phyloP scores from a whole-genome alignment of 164 flowering plant genomes.

The Tetrastigma voinierianum region DNA sequence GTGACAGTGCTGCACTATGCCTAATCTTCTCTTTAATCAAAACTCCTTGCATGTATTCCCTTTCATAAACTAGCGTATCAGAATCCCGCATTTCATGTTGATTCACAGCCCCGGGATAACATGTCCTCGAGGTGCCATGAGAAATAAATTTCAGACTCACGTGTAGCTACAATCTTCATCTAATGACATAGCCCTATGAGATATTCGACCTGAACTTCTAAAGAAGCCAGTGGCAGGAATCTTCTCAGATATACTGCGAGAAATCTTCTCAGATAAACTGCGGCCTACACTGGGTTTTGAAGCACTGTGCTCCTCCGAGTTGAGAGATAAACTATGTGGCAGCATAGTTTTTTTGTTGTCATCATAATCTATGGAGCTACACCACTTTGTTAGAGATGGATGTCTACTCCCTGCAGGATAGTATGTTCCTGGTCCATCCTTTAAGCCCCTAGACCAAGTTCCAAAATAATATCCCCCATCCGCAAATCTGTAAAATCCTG shows the following conservation, averaged over 20 bases:
- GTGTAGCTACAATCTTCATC: slow-evolving; percentile 28
- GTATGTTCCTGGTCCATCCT: slow-evolving; percentile 87
- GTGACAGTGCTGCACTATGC: slow-evolving; percentile 23
- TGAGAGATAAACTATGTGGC: slow-evolving; percentile 32
- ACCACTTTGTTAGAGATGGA: slow-evolving; percentile 41
- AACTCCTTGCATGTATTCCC: slow-evolving; percentile 95
- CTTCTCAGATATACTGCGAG: slow-evolving; percentile 57
- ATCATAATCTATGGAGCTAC: slow-evolving; percentile 27
- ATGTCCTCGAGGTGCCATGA: slow-evolving; percentile 29
- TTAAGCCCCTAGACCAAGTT: slow-evolving; percentile 76
- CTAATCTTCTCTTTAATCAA: slow-evolving; percentile 54
- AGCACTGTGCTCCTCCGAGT: slow-evolving; percentile 27
- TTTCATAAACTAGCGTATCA: slow-evolving; percentile 49
- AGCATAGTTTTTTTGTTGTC: slow-evolving; percentile 17
- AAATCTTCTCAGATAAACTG: slow-evolving; percentile 49
- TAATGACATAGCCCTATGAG: slow-evolving; percentile 35
- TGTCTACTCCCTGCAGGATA: slow-evolving; percentile 74
- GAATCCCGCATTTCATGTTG: slow-evolving; percentile 32
- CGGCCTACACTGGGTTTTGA: slow-evolving; percentile 38
- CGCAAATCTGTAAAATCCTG: slow-evolving; percentile 65
- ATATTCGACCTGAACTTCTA: slow-evolving; percentile 44
- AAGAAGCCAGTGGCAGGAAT: slow-evolving; percentile 28
- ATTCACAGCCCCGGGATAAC: slow-evolving; percentile 23
- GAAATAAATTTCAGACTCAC: slow-evolving; percentile 33
- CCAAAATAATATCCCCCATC: slow-evolving; percentile 88